These are phyloP conservation scores for Pseudonectria buxi DNA, from an alignment of 2,329 filamentous ascomycete genomes.

Conservation along the genomic window DNA sequence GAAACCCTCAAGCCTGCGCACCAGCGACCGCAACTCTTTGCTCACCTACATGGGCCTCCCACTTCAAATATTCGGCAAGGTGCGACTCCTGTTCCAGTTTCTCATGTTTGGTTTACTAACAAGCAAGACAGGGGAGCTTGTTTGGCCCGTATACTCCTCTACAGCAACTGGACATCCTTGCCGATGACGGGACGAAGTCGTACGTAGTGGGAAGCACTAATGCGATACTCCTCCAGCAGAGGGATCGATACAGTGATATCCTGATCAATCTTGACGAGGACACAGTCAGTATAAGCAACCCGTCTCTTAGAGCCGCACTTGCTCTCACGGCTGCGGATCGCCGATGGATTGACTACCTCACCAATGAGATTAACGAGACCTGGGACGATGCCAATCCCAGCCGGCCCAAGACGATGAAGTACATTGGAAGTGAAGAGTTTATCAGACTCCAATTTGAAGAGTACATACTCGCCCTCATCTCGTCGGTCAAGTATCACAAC, in stretches of 20 bases:
- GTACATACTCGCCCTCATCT: slow-evolving; percentile 83
- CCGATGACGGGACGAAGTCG: slow-evolving; percentile 90
- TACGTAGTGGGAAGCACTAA: slow-evolving; percentile 98
- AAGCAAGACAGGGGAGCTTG: slow-evolving; percentile 62
- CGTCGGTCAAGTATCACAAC: slow-evolving; percentile 82
- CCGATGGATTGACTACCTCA: slow-evolving; percentile 93
- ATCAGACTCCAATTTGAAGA: slow-evolving; percentile 97
- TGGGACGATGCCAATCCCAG: slow-evolving; percentile 91
- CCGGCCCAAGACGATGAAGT: slow-evolving; percentile 89
- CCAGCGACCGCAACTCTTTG: slow-evolving; percentile 84
- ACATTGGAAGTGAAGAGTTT: slow-evolving; percentile 93
- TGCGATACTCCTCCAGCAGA: slow-evolving; percentile 86
- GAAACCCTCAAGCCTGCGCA: slow-evolving; percentile 77
- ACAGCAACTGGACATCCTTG: slow-evolving; percentile 89
- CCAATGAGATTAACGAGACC: slow-evolving; percentile 87
- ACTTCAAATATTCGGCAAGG: slow-evolving; percentile 90
- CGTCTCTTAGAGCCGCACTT: slow-evolving; percentile 69
- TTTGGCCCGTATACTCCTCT: slow-evolving; percentile 96
- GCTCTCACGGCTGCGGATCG: slow-evolving; percentile 78
- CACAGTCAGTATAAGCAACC: slow-evolving; percentile 74
- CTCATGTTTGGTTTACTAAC: slow-evolving; percentile 7
- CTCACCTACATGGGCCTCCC: slow-evolving; percentile 92
- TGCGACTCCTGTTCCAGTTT: slow-evolving; percentile 26
- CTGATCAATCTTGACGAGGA: slow-evolving; percentile 93
- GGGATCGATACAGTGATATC: slow-evolving; percentile 91